Percentiles rank a stretch among this genome's conserved stretches.
These are phyloP conservation scores for Pseudocercospora vitis DNA, from an alignment of 2,329 filamentous ascomycete genomes.

Conservation along the genomic window DNA sequence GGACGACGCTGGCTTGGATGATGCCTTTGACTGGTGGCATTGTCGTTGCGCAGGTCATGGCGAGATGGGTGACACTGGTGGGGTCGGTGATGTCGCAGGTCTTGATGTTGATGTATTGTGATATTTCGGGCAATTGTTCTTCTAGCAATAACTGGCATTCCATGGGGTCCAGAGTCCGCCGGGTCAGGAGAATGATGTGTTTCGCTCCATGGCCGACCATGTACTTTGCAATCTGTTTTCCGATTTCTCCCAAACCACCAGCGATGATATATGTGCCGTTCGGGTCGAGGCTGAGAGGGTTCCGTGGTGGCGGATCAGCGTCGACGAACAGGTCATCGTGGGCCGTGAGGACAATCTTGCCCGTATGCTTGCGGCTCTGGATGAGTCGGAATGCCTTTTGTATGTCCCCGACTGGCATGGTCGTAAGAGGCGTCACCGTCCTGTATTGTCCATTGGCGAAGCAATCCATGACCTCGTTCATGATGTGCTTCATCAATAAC, in stretches of 20 bases:
- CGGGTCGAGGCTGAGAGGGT: not conserved
- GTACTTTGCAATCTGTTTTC: not conserved
- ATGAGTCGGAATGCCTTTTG: constrained; percentile 20
- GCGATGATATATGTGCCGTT: not conserved
- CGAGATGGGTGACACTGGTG: no score
- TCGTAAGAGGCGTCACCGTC: constrained; percentile 18
- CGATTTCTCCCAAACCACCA: not conserved
- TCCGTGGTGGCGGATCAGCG: not conserved
- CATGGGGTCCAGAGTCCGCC: no score
- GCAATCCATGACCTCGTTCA: constrained; percentile 5
- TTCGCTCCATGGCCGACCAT: not conserved
- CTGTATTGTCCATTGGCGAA: not conserved
- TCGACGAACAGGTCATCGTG: not conserved
- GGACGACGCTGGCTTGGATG: no score
- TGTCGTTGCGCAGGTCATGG: no score
- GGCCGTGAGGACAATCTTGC: constrained; percentile 14
- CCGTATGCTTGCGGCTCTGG: constrained; percentile 17
- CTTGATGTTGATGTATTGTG: no score
- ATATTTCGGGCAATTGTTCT: no score
- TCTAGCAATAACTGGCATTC: no score
- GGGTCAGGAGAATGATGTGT: not conserved
- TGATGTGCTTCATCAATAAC: not conserved
- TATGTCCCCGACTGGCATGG: constrained; percentile 21
- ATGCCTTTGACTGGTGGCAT: no score
- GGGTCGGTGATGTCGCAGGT: no score